phyloP scores from a whole-genome alignment of 805 yeast genomes.

The Yarrowia osloensis region DNA sequence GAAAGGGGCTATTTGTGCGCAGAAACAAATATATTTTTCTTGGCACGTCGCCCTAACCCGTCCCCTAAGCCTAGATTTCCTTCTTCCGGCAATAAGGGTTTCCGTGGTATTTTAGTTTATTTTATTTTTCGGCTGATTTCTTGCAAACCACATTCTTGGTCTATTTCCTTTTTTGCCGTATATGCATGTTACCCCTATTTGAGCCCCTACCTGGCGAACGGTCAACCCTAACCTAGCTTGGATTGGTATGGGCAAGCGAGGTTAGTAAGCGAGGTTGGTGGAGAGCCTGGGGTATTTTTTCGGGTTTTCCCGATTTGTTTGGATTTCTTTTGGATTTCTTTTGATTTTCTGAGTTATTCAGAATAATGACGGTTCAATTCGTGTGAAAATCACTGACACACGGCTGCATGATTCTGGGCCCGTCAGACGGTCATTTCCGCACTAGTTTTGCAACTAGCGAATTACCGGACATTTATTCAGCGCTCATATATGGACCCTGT shows the following conservation, averaged over 20 bases:
- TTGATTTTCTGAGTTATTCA: neutral
- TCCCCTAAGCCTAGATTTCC: neutral
- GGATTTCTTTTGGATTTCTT: neutral
- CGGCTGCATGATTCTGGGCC: too few species aligned
- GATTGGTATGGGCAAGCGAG: neutral
- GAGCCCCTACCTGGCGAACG: neutral
- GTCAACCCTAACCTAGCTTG: neutral
- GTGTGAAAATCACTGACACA: too few species aligned
- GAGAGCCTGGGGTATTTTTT: too few species aligned
- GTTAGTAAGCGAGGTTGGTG: neutral
- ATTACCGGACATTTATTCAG: too few species aligned
- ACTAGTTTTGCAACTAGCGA: too few species aligned
- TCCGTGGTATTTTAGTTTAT: too few species aligned
- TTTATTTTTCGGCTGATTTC: too few species aligned
- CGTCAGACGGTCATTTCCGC: too few species aligned
- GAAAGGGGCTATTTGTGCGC: too few species aligned
- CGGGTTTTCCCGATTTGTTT: neutral
- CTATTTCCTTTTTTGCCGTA: slow-evolving; percentile 1
- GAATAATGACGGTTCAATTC: too few species aligned
- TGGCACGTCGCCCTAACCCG: neutral
- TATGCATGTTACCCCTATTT: slow-evolving; percentile 16
- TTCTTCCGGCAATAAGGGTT: neutral
- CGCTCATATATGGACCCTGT: too few species aligned
- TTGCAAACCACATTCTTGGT: neutral
- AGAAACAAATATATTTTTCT: too few species aligned